These are phyloP conservation scores for Brettanomyces naardenensis DNA, from an alignment of 805 yeast species.

Conservation along the genomic window DNA sequence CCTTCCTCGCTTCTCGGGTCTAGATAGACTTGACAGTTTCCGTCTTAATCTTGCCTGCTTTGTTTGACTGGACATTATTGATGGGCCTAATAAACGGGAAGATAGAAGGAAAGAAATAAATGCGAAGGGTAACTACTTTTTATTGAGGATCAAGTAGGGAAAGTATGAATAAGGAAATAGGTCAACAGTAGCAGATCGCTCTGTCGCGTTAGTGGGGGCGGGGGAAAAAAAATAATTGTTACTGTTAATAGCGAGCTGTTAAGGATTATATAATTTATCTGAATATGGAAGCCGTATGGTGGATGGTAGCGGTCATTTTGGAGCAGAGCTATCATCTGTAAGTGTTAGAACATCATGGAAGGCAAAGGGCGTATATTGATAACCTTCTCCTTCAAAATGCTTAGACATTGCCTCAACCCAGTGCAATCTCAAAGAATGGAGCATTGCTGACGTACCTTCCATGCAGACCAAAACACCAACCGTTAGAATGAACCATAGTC, in stretches of 20 bases:
- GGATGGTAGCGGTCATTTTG: too few species aligned
- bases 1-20: conserved; percentile 26
- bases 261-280: too few species aligned
- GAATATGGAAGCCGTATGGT: too few species aligned
- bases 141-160: too few species aligned
- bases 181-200: too few species aligned
- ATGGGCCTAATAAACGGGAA: too few species aligned
- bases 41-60: not conserved
- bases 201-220: too few species aligned
- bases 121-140: too few species aligned
- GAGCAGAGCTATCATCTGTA: conserved; percentile 6
- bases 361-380: conserved; percentile 55
- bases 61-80: too few species aligned
- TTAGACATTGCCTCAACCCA: conserved; percentile 84
- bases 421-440: conserved; percentile 67
- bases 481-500: conserved; percentile 69
- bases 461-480: conserved; percentile 62
- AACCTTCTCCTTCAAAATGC: conserved; percentile 72
- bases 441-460: conserved; percentile 86
- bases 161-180: too few species aligned
- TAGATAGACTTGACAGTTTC: not conserved
- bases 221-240: too few species aligned
- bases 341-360: conserved; percentile 28
- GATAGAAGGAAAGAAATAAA: not conserved
- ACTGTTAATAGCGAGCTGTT: too few species aligned